A percentile compares a stretch with the other conserved stretches of the same genome.
phyloP scores from a whole-genome alignment of 2,329 filamentous ascomycete species.

The Ophiostoma sp. region DNA sequence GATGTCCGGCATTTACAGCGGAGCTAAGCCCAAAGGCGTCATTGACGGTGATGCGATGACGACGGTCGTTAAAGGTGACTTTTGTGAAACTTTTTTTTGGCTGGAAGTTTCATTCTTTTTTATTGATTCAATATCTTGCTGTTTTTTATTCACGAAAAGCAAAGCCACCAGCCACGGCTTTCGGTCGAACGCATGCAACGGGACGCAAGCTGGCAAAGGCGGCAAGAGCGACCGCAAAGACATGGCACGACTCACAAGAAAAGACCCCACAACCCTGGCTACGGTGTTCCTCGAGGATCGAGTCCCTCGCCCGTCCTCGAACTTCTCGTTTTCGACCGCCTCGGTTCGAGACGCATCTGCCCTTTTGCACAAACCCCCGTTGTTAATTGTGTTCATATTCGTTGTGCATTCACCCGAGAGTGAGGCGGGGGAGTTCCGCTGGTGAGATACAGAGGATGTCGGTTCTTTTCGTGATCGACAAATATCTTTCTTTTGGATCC shows the following conservation, averaged over 20 bases:
- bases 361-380: too few relatives aligned
- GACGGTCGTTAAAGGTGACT: not conserved
- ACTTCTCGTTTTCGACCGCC: not conserved
- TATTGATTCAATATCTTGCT: not conserved
- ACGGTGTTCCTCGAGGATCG: slow-evolving; percentile 4
- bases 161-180: too few relatives aligned
- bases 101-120: not conserved
- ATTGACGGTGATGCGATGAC: not conserved
- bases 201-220: not conserved
- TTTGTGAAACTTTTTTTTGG: not conserved
- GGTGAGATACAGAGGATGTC: too few relatives aligned
- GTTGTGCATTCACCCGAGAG: not conserved
- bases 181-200: slow-evolving; percentile 5
- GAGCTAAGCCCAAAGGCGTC: not conserved
- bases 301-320: not conserved
- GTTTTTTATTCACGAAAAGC: not conserved
- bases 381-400: not conserved
- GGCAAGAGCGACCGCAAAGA: not conserved
- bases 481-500: not conserved
- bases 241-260: not conserved
- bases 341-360: not conserved
- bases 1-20: not conserved
- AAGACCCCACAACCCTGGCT: slow-evolving; percentile 13
- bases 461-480: not conserved
- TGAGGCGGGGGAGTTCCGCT: not conserved